These are phyloP conservation scores for Ogataea siamensis DNA, from an alignment of 805 yeast species.

Conservation along the genomic window DNA sequence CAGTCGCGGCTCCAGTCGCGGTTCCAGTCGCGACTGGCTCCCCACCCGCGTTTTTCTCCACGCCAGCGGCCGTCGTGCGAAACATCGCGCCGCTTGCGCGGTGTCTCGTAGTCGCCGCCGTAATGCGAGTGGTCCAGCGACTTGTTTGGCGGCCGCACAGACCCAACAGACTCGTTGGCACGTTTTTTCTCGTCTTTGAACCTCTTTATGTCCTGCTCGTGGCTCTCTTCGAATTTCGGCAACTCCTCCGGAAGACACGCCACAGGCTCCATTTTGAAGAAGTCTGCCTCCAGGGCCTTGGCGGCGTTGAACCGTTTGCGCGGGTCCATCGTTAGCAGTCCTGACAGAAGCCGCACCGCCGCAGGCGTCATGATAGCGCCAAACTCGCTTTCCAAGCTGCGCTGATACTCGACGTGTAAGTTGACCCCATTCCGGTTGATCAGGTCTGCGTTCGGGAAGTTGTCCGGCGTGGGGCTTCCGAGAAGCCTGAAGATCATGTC, in stretches of 20 bases:
- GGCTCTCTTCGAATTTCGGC: conserved; percentile 78
- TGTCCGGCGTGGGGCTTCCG: conserved; percentile 68
- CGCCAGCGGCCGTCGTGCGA: conserved; percentile 9
- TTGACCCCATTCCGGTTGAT: conserved; percentile 55
- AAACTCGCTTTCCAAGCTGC: conserved; percentile 52
- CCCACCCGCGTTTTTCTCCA: conserved; percentile 7
- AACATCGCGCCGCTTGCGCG: conserved; percentile 9
- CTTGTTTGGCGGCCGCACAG: conserved; percentile 14
- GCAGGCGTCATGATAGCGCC: conserved; percentile 32
- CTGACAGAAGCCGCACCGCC: conserved; percentile 57
- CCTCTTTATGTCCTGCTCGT: conserved; percentile 76
- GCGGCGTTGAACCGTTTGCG: conserved; percentile 70
- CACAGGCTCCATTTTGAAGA: conserved; percentile 64
- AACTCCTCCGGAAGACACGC: conserved; percentile 56
- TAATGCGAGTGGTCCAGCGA: conserved; percentile 22
- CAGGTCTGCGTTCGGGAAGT: conserved; percentile 59
- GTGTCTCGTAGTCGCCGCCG: conserved; percentile 14
- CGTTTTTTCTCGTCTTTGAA: conserved; percentile 40
- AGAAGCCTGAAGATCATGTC: conserved; percentile 73
- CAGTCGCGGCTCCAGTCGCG: conserved; percentile 2
- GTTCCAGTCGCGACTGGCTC: conserved; percentile 2
- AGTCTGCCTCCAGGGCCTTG: conserved; percentile 69
- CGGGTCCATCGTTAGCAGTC: conserved; percentile 71
- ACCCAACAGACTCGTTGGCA: conserved; percentile 3
- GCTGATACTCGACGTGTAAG: conserved; percentile 27